Percentiles rank a stretch among this genome's conserved stretches.
Conservation (phyloP, 2,329 filamentous ascomycete species). For the Xylariaceae sp. region DNA sequence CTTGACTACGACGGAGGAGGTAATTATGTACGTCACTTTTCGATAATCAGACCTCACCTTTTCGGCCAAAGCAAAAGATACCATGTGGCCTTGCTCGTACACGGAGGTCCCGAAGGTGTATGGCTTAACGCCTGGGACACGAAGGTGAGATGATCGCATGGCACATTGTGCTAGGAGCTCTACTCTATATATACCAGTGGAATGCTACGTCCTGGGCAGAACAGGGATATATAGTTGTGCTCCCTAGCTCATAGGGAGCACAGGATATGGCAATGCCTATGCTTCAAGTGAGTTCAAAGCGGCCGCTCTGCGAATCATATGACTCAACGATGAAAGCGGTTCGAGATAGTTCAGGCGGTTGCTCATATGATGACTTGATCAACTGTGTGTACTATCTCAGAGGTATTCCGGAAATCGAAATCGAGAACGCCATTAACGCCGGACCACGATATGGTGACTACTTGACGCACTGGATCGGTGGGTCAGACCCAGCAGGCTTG, state of each 20-base stretch:
- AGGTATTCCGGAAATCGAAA: slow-evolving; percentile 50
- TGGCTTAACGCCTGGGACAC: slow-evolving; percentile 53
- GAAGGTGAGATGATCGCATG: slow-evolving; percentile 24
- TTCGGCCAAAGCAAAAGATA: slow-evolving; percentile 36
- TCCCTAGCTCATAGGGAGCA: slow-evolving; percentile 56
- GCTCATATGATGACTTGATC: slow-evolving; percentile 52
- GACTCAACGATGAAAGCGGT: slow-evolving; percentile 42
- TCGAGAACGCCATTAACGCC: slow-evolving; percentile 46
- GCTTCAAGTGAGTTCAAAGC: slow-evolving; percentile 23
- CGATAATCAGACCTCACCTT: slow-evolving; percentile 36
- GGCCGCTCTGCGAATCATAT: neutral
- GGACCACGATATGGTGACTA: slow-evolving; percentile 57
- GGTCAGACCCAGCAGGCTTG: slow-evolving; percentile 20
- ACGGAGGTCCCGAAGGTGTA: slow-evolving; percentile 41
- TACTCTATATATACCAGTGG: slow-evolving; percentile 35
- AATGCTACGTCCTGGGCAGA: slow-evolving; percentile 56
- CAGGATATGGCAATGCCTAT: slow-evolving; percentile 48
- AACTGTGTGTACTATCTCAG: slow-evolving; percentile 47
- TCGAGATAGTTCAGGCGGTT: slow-evolving; percentile 48
- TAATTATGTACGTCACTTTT: slow-evolving; percentile 36
- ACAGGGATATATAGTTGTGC: slow-evolving; percentile 57
- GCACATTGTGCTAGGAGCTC: neutral
- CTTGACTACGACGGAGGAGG: slow-evolving; percentile 38
- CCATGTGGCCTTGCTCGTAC: slow-evolving; percentile 36
- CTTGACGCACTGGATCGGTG: slow-evolving; percentile 56